These are phyloP conservation scores for Fermentozyma sake DNA, from an alignment of 1,139 yeast species.

Conservation along the genomic window DNA sequence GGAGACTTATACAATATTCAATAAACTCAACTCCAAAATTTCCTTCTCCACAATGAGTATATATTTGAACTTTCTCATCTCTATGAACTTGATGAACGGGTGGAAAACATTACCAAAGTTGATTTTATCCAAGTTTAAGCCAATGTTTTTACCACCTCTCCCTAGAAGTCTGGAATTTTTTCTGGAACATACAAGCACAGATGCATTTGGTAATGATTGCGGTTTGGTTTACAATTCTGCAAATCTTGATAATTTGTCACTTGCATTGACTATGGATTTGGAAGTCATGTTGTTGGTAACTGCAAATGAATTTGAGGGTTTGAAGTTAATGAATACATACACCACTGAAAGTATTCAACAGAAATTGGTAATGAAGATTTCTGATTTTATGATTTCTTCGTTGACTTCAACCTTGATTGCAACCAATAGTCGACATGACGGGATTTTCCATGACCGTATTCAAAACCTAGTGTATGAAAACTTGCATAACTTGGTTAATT, in stretches of 20 bases:
- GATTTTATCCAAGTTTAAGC: conserved; percentile 11
- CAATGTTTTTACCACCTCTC: conserved; percentile 25
- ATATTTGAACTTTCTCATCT: conserved; percentile 17
- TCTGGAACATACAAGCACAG: conserved; percentile 2
- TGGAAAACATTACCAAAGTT: conserved; percentile 12
- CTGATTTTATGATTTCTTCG: conserved; percentile 16
- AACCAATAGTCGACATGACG: no score
- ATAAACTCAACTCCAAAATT: conserved; percentile 18
- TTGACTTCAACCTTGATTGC: no score
- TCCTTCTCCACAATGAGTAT: conserved; percentile 18
- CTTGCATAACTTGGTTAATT: conserved; percentile 8
- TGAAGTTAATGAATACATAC: conserved; percentile 10
- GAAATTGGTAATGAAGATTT: conserved; percentile 12
- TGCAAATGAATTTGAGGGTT: conserved; percentile 15
- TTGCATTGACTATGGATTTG: conserved; percentile 9
- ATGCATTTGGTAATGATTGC: conserved; percentile 9
- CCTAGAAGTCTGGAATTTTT: conserved; percentile 17
- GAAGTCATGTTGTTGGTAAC: conserved; percentile 8
- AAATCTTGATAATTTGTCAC: conserved; percentile 6
- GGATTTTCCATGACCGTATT: conserved; percentile 2
- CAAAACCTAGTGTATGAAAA: conserved; percentile 6
- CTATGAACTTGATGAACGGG: conserved; percentile 12
- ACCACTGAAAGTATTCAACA: conserved; percentile 8
- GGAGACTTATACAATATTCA: conserved; percentile 17
- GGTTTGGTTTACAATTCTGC: conserved; percentile 2